Percentiles rank a stretch among this genome's conserved stretches.
Evolutionary conservation across 2,329 filamentous ascomycete genomes (phyloP).

Genomic region (Penicillium brasilianum): DNA sequence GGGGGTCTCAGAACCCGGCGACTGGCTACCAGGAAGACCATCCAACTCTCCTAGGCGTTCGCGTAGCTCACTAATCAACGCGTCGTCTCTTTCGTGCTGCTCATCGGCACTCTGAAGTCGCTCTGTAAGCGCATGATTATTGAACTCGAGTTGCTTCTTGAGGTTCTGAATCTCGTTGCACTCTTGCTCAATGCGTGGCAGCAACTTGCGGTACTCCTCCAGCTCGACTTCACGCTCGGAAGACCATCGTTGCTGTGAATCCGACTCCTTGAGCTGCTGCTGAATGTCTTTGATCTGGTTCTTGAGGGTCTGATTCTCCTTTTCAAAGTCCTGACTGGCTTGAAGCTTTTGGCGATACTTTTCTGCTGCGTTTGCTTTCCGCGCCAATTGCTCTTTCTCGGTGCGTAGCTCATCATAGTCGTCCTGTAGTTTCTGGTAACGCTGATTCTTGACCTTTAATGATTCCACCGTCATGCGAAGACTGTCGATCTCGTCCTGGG

Average conservation of each 20-base stretch:
- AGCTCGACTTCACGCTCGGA: conserved; percentile 49
- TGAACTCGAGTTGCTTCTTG: conserved; percentile 55
- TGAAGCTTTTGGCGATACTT: conserved; percentile 57
- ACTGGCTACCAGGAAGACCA: conserved; percentile 45
- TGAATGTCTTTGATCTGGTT: conserved; percentile 54
- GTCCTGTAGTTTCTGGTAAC: conserved; percentile 54
- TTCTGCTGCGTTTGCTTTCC: conserved; percentile 55
- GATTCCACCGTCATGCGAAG: conserved; percentile 52
- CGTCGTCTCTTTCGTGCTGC: conserved; percentile 49
- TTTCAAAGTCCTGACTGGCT: conserved; percentile 55
- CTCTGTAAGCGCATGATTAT: conserved; percentile 54
- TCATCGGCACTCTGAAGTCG: conserved; percentile 51
- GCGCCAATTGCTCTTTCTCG: conserved; percentile 52
- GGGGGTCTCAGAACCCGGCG: conserved; percentile 46
- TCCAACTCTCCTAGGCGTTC: conserved; percentile 51
- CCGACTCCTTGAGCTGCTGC: conserved; percentile 52
- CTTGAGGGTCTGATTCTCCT: conserved; percentile 54
- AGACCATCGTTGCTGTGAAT: conserved; percentile 47
- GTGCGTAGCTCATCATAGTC: conserved; percentile 56
- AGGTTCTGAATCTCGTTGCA: conserved; percentile 54
- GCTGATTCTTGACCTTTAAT: conserved; percentile 51
- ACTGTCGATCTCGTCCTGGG: conserved; percentile 51
- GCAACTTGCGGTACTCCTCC: conserved; percentile 51
- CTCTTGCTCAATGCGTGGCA: conserved; percentile 55
- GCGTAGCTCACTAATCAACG: conserved; percentile 48